These are phyloP conservation scores for Zygosaccharomyces rouxii DNA, from an alignment of 805 yeast genomes.

Conservation along the genomic window DNA sequence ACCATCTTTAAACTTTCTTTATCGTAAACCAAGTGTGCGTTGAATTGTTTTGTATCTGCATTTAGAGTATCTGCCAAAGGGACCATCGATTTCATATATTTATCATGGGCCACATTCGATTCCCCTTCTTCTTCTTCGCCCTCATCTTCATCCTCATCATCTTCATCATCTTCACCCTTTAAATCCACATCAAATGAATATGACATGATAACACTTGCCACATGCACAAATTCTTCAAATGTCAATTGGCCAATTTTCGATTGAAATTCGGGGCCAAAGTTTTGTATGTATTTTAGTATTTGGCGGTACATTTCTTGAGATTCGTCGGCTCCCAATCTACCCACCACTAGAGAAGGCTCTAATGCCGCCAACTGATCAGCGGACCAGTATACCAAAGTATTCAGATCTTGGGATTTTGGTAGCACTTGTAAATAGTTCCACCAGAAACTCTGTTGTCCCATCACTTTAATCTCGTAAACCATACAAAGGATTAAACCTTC, in stretches of 20 bases:
- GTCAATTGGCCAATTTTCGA: slow-evolving; percentile 38
- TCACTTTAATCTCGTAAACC: slow-evolving; percentile 51
- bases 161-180: slow-evolving; percentile 18
- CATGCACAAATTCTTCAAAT: slow-evolving; percentile 57
- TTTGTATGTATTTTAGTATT: slow-evolving; percentile 24
- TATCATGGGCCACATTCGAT: slow-evolving; percentile 37
- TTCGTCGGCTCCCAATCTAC: slow-evolving; percentile 64
- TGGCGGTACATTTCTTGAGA: slow-evolving; percentile 57
- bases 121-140: slow-evolving; percentile 37
- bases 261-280: slow-evolving; percentile 23
- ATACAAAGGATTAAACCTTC: slow-evolving; percentile 67
- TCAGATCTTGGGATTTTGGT: slow-evolving; percentile 49
- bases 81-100: slow-evolving; percentile 74
- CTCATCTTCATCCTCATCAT: slow-evolving; percentile 34
- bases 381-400: slow-evolving; percentile 77
- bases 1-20: slow-evolving; percentile 59
- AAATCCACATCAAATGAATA: slow-evolving; percentile 82
- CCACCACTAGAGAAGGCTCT: slow-evolving; percentile 65
- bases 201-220: slow-evolving; percentile 80
- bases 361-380: slow-evolving; percentile 53
- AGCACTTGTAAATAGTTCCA: slow-evolving; percentile 63
- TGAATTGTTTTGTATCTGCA: slow-evolving; percentile 71
- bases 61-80: slow-evolving; percentile 90
- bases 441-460: slow-evolving; percentile 56
- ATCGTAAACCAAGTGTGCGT: slow-evolving; percentile 63